Evolutionary conservation across 805 yeast genomes (phyloP).

Genomic region (Torulaspora franciscae): DNA sequence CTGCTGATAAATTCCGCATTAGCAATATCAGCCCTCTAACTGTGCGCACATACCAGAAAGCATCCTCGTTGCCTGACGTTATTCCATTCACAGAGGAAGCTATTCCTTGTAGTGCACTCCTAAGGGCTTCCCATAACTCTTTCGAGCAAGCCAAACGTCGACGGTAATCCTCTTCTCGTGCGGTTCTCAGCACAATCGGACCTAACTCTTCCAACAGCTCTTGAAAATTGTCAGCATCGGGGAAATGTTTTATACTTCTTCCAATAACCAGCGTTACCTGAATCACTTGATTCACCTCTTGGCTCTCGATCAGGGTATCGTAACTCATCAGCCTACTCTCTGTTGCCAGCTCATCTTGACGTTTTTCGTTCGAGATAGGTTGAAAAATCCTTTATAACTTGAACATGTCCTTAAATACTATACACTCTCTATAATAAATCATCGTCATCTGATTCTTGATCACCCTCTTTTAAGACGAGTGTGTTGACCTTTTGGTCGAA

Average conservation of each 20-base stretch:
- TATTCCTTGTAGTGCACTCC: slow-evolving; percentile 7
- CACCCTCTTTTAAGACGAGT: slow-evolving; percentile 20
- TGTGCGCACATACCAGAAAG: slow-evolving; percentile 32
- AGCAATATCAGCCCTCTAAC: slow-evolving; percentile 46
- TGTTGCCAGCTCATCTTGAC: background rate
- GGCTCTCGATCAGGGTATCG: background rate
- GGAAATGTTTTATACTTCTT: background rate
- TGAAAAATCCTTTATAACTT: background rate
- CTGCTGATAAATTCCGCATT: slow-evolving; percentile 44
- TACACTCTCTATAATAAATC: slow-evolving; percentile 19
- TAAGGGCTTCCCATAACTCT: slow-evolving; percentile 29
- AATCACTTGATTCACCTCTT: background rate
- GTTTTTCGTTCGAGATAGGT: background rate
- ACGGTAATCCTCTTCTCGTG: slow-evolving; percentile 29
- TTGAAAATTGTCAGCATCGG: background rate
- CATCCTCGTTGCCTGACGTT: slow-evolving; percentile 5
- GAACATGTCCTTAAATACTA: background rate
- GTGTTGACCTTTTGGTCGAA: slow-evolving; percentile 28
- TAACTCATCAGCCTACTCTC: background rate
- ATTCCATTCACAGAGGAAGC: background rate
- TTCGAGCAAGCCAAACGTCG: slow-evolving; percentile 23
- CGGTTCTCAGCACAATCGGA: slow-evolving; percentile 24
- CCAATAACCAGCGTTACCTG: background rate
- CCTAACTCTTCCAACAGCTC: slow-evolving; percentile 11
- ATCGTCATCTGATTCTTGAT: slow-evolving; percentile 29